Evolutionary conservation across 208 protist genomes (phyloP).

Genomic region (Leishmania major): DNA sequence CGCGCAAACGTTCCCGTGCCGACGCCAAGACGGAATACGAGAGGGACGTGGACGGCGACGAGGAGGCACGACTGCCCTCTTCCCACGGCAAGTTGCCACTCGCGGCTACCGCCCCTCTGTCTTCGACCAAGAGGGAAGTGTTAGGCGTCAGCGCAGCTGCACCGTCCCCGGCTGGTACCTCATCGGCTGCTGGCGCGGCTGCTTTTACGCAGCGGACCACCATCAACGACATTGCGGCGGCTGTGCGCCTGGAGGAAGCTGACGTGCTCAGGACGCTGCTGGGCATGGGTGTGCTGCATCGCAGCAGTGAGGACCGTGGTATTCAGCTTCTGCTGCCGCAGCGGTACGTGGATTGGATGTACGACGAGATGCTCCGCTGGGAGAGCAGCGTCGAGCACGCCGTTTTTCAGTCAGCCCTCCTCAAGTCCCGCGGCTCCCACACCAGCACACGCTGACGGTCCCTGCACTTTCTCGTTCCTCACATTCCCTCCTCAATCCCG

Average conservation of each 20-base stretch:
- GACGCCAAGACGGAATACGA: neutral
- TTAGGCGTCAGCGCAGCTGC: neutral
- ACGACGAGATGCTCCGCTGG: constrained; percentile 23
- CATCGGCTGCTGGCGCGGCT: neutral
- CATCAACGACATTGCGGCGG: constrained; percentile 57
- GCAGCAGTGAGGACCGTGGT: constrained; percentile 65
- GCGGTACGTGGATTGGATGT: constrained; percentile 51
- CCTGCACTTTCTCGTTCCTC: constrained; percentile 7
- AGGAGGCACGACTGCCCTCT: neutral
- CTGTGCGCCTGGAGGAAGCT: constrained; percentile 71
- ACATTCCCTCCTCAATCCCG: neutral
- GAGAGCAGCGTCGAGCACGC: constrained; percentile 35
- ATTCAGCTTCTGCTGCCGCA: constrained; percentile 65
- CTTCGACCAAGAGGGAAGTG: neutral
- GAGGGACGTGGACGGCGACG: neutral
- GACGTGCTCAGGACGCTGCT: constrained; percentile 81
- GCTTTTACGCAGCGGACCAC: constrained; percentile 18
- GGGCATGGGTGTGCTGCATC: constrained; percentile 78
- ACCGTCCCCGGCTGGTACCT: constrained; percentile 2
- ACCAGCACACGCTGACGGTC: neutral
- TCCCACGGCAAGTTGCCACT: neutral
- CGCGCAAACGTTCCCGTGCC: constrained; percentile 12
- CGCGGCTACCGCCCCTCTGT: neutral
- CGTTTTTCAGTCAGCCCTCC: constrained; percentile 47
- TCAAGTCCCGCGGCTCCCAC: constrained; percentile 18